Conservation (phyloP, 2,329 filamentous ascomycete genomes). For the Hypoxylon rubiginosum region DNA sequence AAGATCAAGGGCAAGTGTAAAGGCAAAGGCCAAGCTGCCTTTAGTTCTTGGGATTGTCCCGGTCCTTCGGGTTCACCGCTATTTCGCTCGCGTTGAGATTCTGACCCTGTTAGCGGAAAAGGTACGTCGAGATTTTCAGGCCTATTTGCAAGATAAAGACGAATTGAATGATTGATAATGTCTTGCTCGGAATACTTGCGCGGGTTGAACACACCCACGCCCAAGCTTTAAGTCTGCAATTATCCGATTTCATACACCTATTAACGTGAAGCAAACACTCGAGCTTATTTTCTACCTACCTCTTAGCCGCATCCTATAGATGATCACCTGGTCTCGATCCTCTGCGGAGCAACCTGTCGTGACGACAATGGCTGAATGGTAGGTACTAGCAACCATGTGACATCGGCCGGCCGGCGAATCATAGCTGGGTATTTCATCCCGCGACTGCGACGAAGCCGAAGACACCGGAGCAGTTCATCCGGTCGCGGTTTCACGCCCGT, state of each 20-base stretch:
- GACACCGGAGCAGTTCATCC: conserved; percentile 27
- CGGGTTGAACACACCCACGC: too few species aligned
- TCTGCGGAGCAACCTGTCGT: conserved; percentile 32
- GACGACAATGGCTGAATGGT: conserved; percentile 6
- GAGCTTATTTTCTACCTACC: conserved; percentile 2
- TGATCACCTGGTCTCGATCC: conserved; percentile 33
- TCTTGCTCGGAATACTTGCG: conserved; percentile 8
- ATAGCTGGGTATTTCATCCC: conserved; percentile 8
- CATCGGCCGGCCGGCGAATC: conserved; percentile 23
- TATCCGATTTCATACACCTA: conserved; percentile 5
- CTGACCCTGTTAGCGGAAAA: conserved; percentile 6
- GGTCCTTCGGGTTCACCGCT: conserved; percentile 35
- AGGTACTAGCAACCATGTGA: conserved; percentile 11
- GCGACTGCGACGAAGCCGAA: conserved; percentile 10
- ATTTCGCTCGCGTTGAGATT: conserved; percentile 15
- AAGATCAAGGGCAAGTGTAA: conserved; percentile 14
- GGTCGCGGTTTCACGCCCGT: conserved; percentile 22
- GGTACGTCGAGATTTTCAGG: conserved; percentile 7
- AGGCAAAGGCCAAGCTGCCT: conserved; percentile 5
- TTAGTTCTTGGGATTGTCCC: conserved; percentile 21
- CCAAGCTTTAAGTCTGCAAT: neutral
- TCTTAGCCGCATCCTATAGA: conserved; percentile 22
- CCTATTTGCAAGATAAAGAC: neutral
- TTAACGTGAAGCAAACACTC: conserved; percentile 7
- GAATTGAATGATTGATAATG: conserved; percentile 26